Base-by-base conservation (phyloP, 2,329 filamentous ascomycete genomes). In the Microthyrium microscopicum region DNA sequence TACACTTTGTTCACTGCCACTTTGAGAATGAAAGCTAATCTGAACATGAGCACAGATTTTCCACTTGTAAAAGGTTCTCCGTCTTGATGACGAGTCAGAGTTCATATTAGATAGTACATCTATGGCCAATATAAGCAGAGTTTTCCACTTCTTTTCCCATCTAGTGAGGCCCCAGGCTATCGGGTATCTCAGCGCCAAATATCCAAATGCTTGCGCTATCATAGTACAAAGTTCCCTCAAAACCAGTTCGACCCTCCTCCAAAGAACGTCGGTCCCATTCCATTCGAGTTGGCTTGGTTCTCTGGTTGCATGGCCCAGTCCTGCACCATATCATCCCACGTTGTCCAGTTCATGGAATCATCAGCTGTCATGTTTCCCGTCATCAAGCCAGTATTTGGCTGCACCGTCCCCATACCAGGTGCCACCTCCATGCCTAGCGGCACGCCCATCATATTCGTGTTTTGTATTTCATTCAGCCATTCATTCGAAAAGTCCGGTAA, bases 221-320 rank as follows among this genome's bases (percentile, higher is more conserved):
- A n/a, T n/a, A n/a, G n/a, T n/a, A n/a, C n/a, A n/a, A n/a, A n/a
- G n/a, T n/a, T n/a, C n/a, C n/a, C n/a, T n/a, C n/a, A 25, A 12
- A 9, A 9, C 9, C 22, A 9, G 22, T 12, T 9, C 22, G 22
- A 1, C 66, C 68, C 0, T 80, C 80, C 42, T 63, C 77, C 39
- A 80, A 75, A 1, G 67, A 72, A 0, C 52, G 60, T 1, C 54
- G 60, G 22, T 59, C 62, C 3, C 64, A 63, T 20, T 54, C 51
- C 3, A 4, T 43, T 57, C 5, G 54, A 60, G 11, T 7, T 32
- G 8, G 8, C 63, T 6, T 46, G 54, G n/a, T 31, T 29, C 7
- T 17, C 26, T 18, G 19, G 17, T 24, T 20, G 22, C 42, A 57
- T 55, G 5, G 56, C 59, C 36, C 58, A 63, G 35, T 64, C 55